These are phyloP conservation scores for Didymella exigua DNA, from an alignment of 2,329 filamentous ascomycete genomes.

Conservation along the genomic window DNA sequence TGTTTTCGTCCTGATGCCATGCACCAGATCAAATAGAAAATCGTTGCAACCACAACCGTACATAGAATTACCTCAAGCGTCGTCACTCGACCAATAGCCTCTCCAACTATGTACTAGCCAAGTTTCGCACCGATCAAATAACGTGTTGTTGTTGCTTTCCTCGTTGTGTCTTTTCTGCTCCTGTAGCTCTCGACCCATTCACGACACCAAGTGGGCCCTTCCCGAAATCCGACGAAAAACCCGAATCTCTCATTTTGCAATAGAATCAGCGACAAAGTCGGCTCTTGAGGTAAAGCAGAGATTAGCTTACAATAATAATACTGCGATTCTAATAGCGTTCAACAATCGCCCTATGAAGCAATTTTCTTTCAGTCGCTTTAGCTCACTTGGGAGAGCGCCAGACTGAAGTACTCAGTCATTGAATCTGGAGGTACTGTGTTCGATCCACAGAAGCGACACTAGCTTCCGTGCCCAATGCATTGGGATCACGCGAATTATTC, in stretches of 20 bases:
- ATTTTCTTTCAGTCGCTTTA: conserved; percentile 20
- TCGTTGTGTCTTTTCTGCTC: no score
- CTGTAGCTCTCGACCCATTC: no score
- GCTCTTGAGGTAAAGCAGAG: not conserved
- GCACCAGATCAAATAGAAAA: no score
- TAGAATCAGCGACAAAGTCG: not conserved
- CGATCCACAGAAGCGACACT: conserved; percentile 21
- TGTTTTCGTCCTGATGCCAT: no score
- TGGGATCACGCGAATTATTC: conserved; percentile 12
- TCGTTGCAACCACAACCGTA: no score
- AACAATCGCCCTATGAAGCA: conserved; percentile 18
- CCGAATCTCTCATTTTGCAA: not conserved
- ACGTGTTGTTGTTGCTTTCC: no score
- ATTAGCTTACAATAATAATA: not conserved
- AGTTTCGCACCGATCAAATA: no score
- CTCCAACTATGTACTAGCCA: no score
- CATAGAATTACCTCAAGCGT: no score
- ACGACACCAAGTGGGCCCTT: not conserved
- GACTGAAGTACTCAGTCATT: conserved; percentile 21
- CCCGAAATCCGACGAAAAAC: not conserved
- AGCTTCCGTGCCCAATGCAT: conserved; percentile 12
- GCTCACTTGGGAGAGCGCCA: conserved; percentile 22
- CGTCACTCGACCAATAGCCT: no score
- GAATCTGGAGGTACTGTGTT: conserved; percentile 23
- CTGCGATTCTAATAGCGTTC: not conserved